Conservation (phyloP, 2,329 filamentous ascomycete genomes). For the Cladophialophora yegresii region DNA sequence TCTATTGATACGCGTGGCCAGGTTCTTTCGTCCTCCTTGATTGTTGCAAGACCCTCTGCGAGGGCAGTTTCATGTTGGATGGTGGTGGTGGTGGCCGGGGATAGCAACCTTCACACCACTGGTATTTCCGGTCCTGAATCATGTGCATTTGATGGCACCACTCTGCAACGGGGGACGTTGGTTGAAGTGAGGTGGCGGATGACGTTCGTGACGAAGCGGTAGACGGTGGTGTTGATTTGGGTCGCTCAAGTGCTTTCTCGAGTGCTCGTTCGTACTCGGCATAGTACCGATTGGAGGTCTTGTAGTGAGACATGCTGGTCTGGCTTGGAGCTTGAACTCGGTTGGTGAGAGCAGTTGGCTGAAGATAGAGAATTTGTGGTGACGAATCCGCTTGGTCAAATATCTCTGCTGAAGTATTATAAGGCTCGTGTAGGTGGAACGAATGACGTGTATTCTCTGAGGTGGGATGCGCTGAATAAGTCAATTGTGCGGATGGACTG, state of each 20-base stretch:
- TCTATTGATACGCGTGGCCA: conserved; percentile 30
- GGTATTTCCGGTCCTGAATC: conserved; percentile 34
- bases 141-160: conserved; percentile 37
- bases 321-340: not conserved
- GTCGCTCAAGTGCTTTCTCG: conserved; percentile 12
- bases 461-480: conserved; percentile 17
- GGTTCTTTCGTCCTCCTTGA: conserved; percentile 21
- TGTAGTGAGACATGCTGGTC: conserved; percentile 17
- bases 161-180: conserved; percentile 32
- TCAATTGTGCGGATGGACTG: conserved; percentile 1
- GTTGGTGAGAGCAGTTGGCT: not conserved
- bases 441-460: conserved; percentile 11
- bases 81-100: conserved; percentile 17
- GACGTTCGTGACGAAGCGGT: conserved; percentile 29
- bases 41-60: conserved; percentile 27
- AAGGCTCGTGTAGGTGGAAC: conserved; percentile 4
- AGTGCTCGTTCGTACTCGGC: conserved; percentile 25
- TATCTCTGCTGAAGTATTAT: not conserved
- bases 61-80: conserved; percentile 23
- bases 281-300: conserved; percentile 20
- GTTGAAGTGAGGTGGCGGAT: conserved; percentile 30
- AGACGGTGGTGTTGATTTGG: conserved; percentile 21
- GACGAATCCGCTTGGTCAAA: not conserved
- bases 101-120: conserved; percentile 35
- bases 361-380: not conserved